Conservation (phyloP, 108 stramenopile genomes). For the Skeletonema marinoi region DNA sequence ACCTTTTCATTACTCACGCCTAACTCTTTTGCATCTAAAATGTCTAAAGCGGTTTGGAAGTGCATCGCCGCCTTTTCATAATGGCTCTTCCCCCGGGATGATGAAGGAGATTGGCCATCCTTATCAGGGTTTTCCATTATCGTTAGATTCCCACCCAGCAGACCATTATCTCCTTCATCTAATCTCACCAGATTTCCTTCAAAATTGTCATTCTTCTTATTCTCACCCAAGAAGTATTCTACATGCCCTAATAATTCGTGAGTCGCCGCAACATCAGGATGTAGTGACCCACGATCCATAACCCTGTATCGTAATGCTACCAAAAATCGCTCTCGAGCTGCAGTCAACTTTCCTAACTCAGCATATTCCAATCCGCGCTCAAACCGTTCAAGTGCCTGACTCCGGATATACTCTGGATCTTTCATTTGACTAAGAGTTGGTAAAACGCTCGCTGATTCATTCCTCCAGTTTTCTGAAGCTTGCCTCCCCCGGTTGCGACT, state of each 20-base stretch:
- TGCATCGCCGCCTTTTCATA: slow-evolving; percentile 15
- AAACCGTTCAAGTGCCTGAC: not conserved
- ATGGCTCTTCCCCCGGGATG: not conserved
- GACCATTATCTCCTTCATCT: not conserved
- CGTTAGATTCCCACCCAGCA: not conserved
- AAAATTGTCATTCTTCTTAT: not conserved
- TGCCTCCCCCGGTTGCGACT: not conserved
- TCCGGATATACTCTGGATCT: slow-evolving; percentile 3
- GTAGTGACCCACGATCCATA: slow-evolving; percentile 10
- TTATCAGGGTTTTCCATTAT: not conserved
- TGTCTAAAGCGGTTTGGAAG: slow-evolving; percentile 19
- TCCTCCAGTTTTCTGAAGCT: not conserved
- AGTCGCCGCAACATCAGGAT: slow-evolving; percentile 8
- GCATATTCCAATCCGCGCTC: not conserved
- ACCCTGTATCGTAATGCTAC: slow-evolving; percentile 11
- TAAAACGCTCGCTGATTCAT: not conserved
- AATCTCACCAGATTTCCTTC: not conserved
- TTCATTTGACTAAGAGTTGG: not conserved
- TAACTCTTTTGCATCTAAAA: slow-evolving; percentile 7
- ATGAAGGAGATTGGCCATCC: not conserved
- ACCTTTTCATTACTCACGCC: not conserved
- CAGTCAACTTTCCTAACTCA: not conserved
- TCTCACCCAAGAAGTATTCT: not conserved
- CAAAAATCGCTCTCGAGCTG: slow-evolving; percentile 3
- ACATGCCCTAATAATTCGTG: slow-evolving; percentile 22